These are phyloP conservation scores for Sporisorium scitamineum DNA, from an alignment of 1,284 basidiomycete species.

Conservation along the genomic window DNA sequence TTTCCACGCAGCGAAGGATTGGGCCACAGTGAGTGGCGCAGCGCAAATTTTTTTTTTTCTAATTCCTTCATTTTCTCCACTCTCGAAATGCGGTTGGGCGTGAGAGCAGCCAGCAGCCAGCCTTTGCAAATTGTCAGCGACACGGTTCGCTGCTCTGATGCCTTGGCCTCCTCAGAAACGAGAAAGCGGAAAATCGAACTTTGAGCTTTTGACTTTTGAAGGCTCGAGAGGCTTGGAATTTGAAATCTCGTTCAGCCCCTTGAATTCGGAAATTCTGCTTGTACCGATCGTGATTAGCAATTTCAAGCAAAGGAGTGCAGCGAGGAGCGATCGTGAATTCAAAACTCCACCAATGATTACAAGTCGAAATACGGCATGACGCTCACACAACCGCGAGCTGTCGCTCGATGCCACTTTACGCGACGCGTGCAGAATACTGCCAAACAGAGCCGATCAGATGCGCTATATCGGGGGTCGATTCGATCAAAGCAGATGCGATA, in stretches of 20 bases:
- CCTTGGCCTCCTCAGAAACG: neutral
- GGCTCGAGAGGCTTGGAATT: neutral
- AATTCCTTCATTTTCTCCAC: neutral
- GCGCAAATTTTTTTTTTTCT: neutral
- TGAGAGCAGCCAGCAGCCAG: slow-evolving; percentile 3
- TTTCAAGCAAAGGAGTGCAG: neutral
- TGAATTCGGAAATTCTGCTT: slow-evolving; percentile 1
- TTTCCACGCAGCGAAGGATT: neutral
- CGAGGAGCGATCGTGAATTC: neutral
- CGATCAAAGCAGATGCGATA: slow-evolving; percentile 1
- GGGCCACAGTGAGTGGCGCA: slow-evolving; percentile 1
- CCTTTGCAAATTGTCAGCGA: neutral
- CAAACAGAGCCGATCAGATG: neutral
- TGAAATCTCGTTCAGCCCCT: neutral
- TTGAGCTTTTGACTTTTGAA: neutral
- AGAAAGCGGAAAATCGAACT: neutral
- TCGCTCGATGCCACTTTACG: slow-evolving; percentile 3
- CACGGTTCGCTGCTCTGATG: slow-evolving; percentile 3
- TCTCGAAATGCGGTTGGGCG: neutral
- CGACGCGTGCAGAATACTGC: slow-evolving; percentile 7
- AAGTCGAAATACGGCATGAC: neutral
- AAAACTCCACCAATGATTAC: neutral
- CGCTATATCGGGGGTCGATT: neutral
- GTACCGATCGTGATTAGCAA: neutral
- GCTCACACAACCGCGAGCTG: neutral